These are phyloP conservation scores for Exutisphaerella laricina DNA, from an alignment of 2,329 filamentous ascomycete genomes.

Conservation along the genomic window DNA sequence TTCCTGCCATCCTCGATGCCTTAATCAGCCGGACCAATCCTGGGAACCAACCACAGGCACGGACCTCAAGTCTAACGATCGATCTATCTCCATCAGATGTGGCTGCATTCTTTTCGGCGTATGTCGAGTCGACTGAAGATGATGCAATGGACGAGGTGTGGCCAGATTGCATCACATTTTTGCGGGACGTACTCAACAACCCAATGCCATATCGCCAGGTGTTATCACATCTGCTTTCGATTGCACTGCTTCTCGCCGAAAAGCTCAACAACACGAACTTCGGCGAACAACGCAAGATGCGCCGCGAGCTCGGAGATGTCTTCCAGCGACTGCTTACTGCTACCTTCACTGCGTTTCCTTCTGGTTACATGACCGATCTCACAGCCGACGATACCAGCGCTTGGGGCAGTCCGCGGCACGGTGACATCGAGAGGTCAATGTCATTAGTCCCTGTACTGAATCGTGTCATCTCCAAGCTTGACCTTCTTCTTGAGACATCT, in stretches of 20 bases:
- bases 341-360: constrained; percentile 66
- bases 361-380: constrained; percentile 19
- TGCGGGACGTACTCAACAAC: constrained; percentile 84
- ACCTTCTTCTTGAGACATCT: constrained; percentile 75
- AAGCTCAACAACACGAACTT: constrained; percentile 99
- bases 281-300: constrained; percentile 88
- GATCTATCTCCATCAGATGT: constrained; percentile 77
- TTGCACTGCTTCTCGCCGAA: constrained; percentile 81
- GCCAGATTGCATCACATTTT: constrained; percentile 85
- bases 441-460: constrained; percentile 77
- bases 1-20: constrained; percentile 91
- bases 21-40: constrained; percentile 94
- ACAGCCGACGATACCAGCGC: constrained; percentile 28
- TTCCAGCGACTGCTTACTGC: constrained; percentile 83
- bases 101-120: constrained; percentile 83
- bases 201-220: constrained; percentile 93
- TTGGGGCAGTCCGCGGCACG: constrained; percentile 23
- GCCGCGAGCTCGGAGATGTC: constrained; percentile 84
- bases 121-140: constrained; percentile 83
- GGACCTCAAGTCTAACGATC: constrained; percentile 84
- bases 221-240: constrained; percentile 77
- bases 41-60: constrained; percentile 65
- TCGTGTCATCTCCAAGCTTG: constrained; percentile 70
- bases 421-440: constrained; percentile 50
- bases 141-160: constrained; percentile 98